A percentile compares a stretch with the other conserved stretches of the same genome.
These are phyloP conservation scores for Amanita exitialis DNA, from an alignment of 768 basidiomycete genomes.

Conservation along the genomic window DNA sequence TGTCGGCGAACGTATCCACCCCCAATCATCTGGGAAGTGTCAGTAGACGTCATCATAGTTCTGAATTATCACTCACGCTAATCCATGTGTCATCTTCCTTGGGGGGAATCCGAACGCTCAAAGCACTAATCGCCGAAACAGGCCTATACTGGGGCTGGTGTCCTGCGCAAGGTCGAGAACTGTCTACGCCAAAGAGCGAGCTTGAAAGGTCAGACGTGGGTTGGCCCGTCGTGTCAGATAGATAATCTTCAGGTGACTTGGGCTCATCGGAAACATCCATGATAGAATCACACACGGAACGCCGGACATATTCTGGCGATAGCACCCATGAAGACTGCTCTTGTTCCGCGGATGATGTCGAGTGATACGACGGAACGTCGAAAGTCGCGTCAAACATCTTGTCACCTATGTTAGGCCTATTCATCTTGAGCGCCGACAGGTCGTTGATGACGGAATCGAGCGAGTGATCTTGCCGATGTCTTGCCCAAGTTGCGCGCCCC, in stretches of 20 bases:
- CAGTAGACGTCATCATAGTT: neutral
- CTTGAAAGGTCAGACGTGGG: conserved; percentile 42
- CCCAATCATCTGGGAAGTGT: conserved; percentile 53
- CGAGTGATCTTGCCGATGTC: conserved; percentile 46
- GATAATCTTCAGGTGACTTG: conserved; percentile 35
- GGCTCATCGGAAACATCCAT: conserved; percentile 36
- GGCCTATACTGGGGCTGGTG: conserved; percentile 54
- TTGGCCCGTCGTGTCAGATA: conserved; percentile 55
- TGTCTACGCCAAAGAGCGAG: conserved; percentile 51
- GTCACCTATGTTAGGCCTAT: conserved; percentile 70
- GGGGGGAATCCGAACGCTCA: conserved; percentile 36
- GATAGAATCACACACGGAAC: conserved; percentile 54
- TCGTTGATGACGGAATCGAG: conserved; percentile 61
- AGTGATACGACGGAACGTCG: conserved; percentile 51
- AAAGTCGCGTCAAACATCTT: conserved; percentile 70
- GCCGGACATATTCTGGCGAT: conserved; percentile 14
- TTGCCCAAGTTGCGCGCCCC: conserved; percentile 50
- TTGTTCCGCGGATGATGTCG: conserved; percentile 47
- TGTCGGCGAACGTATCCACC: conserved; percentile 65
- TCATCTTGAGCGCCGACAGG: conserved; percentile 44
- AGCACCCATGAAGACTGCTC: conserved; percentile 11
- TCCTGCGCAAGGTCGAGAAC: conserved; percentile 18
- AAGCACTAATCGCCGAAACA: conserved; percentile 50
- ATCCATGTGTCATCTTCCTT: conserved; percentile 73
- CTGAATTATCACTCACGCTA: conserved; percentile 33